These are phyloP conservation scores for Pelargonium nanum DNA, from an alignment of 345 rosid species.

Conservation along the genomic window DNA sequence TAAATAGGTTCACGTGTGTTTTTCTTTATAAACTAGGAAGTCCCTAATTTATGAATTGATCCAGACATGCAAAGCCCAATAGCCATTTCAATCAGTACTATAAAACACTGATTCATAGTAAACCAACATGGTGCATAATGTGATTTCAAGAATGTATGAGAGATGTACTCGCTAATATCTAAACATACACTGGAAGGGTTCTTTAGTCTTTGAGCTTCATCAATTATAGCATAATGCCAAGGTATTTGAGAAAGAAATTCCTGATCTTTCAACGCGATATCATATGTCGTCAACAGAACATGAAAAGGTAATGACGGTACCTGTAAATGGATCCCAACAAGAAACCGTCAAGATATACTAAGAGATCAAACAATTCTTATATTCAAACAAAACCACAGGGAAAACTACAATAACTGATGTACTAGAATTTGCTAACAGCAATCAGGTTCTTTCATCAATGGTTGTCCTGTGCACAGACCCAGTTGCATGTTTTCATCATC, in stretches of 20 bases:
- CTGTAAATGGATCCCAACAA: constrained; percentile 27
- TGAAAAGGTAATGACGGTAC: constrained; percentile 49
- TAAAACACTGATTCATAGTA: not conserved
- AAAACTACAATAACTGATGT: not conserved
- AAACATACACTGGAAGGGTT: constrained; percentile 74
- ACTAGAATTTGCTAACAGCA: not conserved
- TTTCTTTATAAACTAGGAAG: not conserved
- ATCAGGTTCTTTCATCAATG: not conserved
- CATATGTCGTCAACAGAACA: constrained; percentile 77
- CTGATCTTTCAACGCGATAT: constrained; percentile 57
- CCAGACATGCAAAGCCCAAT: not conserved
- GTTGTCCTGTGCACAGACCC: not conserved
- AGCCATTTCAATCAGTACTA: not conserved
- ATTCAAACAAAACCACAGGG: not conserved
- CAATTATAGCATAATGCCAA: constrained; percentile 66
- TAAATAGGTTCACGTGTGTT: not conserved
- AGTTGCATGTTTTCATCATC: too few relatives aligned
- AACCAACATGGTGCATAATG: not conserved
- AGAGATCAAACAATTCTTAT: not conserved
- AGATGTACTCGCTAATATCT: not conserved
- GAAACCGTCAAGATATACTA: not conserved
- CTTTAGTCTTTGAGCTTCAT: constrained; percentile 91
- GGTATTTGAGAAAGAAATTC: constrained; percentile 81
- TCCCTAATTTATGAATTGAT: not conserved
- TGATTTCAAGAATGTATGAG: not conserved